These are phyloP conservation scores for Ambrosiella cleistominuta DNA, from an alignment of 2,329 filamentous ascomycete species.

Conservation along the genomic window DNA sequence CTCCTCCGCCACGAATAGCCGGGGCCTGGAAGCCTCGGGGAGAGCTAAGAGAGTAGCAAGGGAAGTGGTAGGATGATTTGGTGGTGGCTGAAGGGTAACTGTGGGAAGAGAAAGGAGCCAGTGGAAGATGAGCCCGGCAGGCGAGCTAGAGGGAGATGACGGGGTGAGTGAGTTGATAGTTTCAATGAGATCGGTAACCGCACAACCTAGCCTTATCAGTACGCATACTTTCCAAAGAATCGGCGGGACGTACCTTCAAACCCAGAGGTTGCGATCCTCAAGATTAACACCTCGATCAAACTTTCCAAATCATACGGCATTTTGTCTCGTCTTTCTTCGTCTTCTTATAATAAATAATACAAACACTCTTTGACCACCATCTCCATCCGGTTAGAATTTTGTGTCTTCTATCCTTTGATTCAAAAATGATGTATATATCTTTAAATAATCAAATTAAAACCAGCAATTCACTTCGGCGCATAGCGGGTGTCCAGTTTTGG, in stretches of 20 bases:
- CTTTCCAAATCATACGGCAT: conserved; percentile 14
- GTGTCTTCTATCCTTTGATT: no score
- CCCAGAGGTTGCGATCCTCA: conserved; percentile 14
- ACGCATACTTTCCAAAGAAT: background rate
- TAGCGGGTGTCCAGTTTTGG: no score
- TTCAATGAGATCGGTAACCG: conserved; percentile 1
- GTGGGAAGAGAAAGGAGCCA: conserved; percentile 16
- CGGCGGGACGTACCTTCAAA: conserved; percentile 11
- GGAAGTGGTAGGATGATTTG: conserved; percentile 13
- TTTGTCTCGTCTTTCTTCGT: background rate
- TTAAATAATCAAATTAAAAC: no score
- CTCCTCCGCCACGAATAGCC: conserved; percentile 34
- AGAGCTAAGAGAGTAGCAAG: conserved; percentile 14
- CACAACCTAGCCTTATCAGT: conserved; percentile 2
- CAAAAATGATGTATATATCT: no score
- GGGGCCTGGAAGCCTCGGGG: conserved; percentile 15
- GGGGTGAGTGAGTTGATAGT: conserved; percentile 3
- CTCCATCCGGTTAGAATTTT: no score
- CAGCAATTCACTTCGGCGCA: no score
- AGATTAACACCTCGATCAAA: conserved; percentile 13
- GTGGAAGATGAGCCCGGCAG: conserved; percentile 14
- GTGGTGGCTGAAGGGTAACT: conserved; percentile 15
- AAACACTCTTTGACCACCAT: no score
- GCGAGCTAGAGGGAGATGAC: background rate
- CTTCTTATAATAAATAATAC: no score